Evolutionary conservation across 2,329 filamentous ascomycete genomes (phyloP).

Genomic region (Xylariaceae sp.): DNA sequence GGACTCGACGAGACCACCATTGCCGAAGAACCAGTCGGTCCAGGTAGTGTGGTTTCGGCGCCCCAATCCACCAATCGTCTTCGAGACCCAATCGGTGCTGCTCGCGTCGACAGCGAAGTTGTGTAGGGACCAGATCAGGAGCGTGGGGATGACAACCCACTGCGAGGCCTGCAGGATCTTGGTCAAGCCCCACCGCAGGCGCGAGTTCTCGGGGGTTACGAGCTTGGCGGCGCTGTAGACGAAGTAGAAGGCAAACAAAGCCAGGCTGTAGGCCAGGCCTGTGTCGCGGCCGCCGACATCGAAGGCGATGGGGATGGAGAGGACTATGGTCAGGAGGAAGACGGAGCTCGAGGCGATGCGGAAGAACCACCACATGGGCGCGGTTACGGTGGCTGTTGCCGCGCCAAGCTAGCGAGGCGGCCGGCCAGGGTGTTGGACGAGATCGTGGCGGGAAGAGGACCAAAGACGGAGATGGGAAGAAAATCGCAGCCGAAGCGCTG

Average conservation of each 20-base stretch:
- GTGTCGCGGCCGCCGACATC: slow-evolving; percentile 95
- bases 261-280: slow-evolving; percentile 87
- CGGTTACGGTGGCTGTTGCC: slow-evolving; percentile 37
- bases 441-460: background rate
- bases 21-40: slow-evolving; percentile 83
- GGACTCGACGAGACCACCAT: slow-evolving; percentile 73
- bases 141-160: slow-evolving; percentile 76
- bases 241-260: slow-evolving; percentile 86
- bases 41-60: slow-evolving; percentile 58
- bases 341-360: slow-evolving; percentile 71
- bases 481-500: background rate
- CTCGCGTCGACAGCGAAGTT: slow-evolving; percentile 91
- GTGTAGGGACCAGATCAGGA: slow-evolving; percentile 93
- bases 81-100: slow-evolving; percentile 71
- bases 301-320: slow-evolving; percentile 94
- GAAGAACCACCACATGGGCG: slow-evolving; percentile 76
- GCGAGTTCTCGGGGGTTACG: slow-evolving; percentile 70
- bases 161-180: slow-evolving; percentile 68
- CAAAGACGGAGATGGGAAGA: background rate
- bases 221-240: slow-evolving; percentile 76
- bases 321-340: slow-evolving; percentile 87
- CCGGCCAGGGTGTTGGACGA: slow-evolving; percentile 25
- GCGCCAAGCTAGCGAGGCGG: slow-evolving; percentile 32
- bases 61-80: slow-evolving; percentile 64
- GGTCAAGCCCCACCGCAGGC: slow-evolving; percentile 66